Evolutionary conservation across 2,329 filamentous ascomycete genomes (phyloP).

Genomic region (Phaeosphaeriaceae sp.): DNA sequence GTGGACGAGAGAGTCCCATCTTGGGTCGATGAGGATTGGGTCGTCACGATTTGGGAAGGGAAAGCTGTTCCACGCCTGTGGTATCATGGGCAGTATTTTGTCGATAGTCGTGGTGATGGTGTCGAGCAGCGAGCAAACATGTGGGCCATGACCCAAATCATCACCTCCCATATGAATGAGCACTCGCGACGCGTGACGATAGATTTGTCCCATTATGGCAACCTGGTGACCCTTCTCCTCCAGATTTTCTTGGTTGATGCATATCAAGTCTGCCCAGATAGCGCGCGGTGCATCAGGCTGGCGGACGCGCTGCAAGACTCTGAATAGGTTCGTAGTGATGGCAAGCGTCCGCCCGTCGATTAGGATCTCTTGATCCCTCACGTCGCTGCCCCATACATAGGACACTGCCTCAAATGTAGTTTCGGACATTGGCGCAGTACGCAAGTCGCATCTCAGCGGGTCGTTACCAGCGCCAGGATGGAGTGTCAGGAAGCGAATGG

Average conservation of each 20-base stretch:
- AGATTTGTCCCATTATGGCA: slow-evolving; percentile 17
- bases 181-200: slow-evolving; percentile 12
- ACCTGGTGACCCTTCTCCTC: slow-evolving; percentile 23
- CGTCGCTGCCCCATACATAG: slow-evolving; percentile 18
- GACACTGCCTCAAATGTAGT: slow-evolving; percentile 20
- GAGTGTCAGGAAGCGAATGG: slow-evolving; percentile 8
- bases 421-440: slow-evolving; percentile 2
- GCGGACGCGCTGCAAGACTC: slow-evolving; percentile 10
- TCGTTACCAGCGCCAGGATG: slow-evolving; percentile 5
- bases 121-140: slow-evolving; percentile 8
- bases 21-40: slow-evolving; percentile 5
- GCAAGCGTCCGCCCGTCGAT: slow-evolving; percentile 8
- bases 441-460: slow-evolving; percentile 13
- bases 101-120: slow-evolving; percentile 11
- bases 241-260: slow-evolving; percentile 19
- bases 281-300: slow-evolving; percentile 5
- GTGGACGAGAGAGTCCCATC: slow-evolving; percentile 9
- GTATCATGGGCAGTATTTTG: background rate
- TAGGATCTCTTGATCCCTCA: slow-evolving; percentile 6
- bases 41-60: slow-evolving; percentile 1
- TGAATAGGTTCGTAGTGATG: slow-evolving; percentile 12
- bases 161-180: slow-evolving; percentile 13
- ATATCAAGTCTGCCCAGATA: slow-evolving; percentile 24
- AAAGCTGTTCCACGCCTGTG: slow-evolving; percentile 4
- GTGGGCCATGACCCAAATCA: slow-evolving; percentile 5